Evolutionary conservation across 345 rosid genomes (phyloP).

Genomic region (Hibiscus syriacus): DNA sequence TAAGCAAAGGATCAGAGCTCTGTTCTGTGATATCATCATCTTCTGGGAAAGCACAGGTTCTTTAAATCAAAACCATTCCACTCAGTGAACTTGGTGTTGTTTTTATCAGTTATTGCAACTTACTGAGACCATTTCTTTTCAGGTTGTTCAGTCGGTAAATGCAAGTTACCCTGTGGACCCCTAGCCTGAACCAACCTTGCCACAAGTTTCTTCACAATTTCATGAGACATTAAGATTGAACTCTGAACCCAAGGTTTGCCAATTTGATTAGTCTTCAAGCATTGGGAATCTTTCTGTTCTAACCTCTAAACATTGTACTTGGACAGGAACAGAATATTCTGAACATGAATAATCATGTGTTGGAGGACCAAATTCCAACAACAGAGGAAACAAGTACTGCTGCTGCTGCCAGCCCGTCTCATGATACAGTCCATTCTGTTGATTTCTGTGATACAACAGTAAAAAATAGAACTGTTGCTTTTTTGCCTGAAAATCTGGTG

Average conservation of each 20-base stretch:
- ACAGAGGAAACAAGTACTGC: slow-evolving; percentile 45
- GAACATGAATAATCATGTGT: slow-evolving; percentile 28
- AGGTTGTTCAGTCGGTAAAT: slow-evolving; percentile 54
- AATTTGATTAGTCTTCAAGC: slow-evolving; percentile 5
- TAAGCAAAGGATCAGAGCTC: slow-evolving; percentile 38
- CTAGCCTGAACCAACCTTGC: slow-evolving; percentile 45
- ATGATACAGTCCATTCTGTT: slow-evolving; percentile 25
- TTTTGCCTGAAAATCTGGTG: slow-evolving; percentile 31
- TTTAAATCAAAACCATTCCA: slow-evolving; percentile 6
- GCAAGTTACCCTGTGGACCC: slow-evolving; percentile 36
- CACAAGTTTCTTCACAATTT: slow-evolving; percentile 69
- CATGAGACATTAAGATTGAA: slow-evolving; percentile 47
- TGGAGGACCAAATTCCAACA: slow-evolving; percentile 33
- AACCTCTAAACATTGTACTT: slow-evolving; percentile 19
- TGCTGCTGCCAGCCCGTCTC: slow-evolving; percentile 21
- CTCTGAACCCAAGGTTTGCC: slow-evolving; percentile 50
- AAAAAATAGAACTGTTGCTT: slow-evolving; percentile 23
- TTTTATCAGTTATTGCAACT: background rate
- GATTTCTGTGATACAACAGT: slow-evolving; percentile 25
- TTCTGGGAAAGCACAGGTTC: slow-evolving; percentile 58
- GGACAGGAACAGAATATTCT: slow-evolving; percentile 42
- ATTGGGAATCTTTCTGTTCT: slow-evolving; percentile 2
- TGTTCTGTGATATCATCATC: slow-evolving; percentile 42
- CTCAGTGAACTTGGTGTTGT: background rate
- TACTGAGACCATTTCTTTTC: slow-evolving; percentile 14